A percentile compares a stretch with the other conserved stretches of the same genome.
phyloP scores from a whole-genome alignment of 2,329 filamentous ascomycete genomes.

The Cadophora malorum region DNA sequence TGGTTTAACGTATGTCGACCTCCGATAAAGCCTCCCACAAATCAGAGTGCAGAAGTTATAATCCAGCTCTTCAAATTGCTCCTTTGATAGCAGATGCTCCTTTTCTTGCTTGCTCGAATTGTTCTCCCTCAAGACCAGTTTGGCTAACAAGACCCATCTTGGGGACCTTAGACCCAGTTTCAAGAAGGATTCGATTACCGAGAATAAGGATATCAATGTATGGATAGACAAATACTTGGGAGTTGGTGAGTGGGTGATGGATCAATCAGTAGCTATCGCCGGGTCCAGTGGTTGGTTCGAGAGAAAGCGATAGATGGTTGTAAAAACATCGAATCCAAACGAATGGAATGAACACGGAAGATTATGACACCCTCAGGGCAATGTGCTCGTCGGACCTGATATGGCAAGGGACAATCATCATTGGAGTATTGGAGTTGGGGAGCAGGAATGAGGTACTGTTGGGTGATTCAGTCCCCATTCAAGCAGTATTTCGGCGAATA shows the following conservation, averaged over 20 bases:
- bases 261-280: conserved; percentile 92
- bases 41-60: not conserved
- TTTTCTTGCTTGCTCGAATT: not conserved
- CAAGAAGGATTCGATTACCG: conserved; percentile 83
- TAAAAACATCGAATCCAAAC: conserved; percentile 2
- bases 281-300: conserved; percentile 91
- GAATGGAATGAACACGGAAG: not conserved
- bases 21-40: not conserved
- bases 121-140: conserved; percentile 25
- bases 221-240: conserved; percentile 96
- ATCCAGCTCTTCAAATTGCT: not conserved
- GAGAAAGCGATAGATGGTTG: conserved; percentile 68
- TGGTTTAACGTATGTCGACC: conserved; percentile 85
- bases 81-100: not conserved
- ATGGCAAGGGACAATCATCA: not conserved
- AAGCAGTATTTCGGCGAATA: not conserved
- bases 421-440: conserved; percentile 16
- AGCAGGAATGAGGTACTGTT: not conserved
- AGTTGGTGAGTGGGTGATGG: conserved; percentile 97
- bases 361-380: conserved; percentile 6
- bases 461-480: not conserved
- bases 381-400: not conserved
- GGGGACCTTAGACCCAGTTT: conserved; percentile 72
- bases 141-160: conserved; percentile 53
- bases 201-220: conserved; percentile 81